Evolutionary conservation across 2,329 filamentous ascomycete genomes (phyloP).

Genomic region (Talaromyces sp.): DNA sequence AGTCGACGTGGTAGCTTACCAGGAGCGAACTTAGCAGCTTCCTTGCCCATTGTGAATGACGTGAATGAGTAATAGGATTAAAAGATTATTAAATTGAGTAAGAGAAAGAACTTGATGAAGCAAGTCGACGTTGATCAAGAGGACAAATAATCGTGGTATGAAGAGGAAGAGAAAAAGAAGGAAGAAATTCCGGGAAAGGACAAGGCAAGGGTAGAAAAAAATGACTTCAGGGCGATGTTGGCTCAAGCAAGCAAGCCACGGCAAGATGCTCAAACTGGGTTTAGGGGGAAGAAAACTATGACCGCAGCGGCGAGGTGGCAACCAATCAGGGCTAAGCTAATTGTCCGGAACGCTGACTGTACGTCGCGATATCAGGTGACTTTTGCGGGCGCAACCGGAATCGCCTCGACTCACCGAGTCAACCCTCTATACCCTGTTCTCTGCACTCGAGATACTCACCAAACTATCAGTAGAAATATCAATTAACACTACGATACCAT

Average conservation of each 20-base stretch:
- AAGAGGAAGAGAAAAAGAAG: background rate
- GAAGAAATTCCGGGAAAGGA: background rate
- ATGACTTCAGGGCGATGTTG: slow-evolving; percentile 14
- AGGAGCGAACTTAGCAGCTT: slow-evolving; percentile 38
- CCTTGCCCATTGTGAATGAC: slow-evolving; percentile 42
- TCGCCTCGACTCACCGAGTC: background rate
- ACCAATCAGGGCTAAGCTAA: slow-evolving; percentile 37
- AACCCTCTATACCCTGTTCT: background rate
- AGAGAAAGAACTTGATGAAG: slow-evolving; percentile 26
- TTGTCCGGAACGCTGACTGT: slow-evolving; percentile 24
- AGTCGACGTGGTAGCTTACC: slow-evolving; percentile 38
- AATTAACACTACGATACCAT: too few species aligned
- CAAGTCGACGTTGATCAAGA: slow-evolving; percentile 9
- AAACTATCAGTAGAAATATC: background rate
- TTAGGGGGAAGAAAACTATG: slow-evolving; percentile 31
- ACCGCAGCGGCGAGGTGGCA: slow-evolving; percentile 25
- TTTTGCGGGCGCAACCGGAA: slow-evolving; percentile 32
- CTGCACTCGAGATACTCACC: background rate
- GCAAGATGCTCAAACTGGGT: background rate
- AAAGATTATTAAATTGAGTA: slow-evolving; percentile 23
- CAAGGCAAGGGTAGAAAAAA: slow-evolving; percentile 14
- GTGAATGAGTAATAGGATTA: slow-evolving; percentile 22
- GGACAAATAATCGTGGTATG: background rate
- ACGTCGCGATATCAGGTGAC: background rate
- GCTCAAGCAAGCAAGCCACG: background rate